Evolutionary conservation across 139 green algal genomes (phyloP).

Genomic region (Micromonas commoda): DNA sequence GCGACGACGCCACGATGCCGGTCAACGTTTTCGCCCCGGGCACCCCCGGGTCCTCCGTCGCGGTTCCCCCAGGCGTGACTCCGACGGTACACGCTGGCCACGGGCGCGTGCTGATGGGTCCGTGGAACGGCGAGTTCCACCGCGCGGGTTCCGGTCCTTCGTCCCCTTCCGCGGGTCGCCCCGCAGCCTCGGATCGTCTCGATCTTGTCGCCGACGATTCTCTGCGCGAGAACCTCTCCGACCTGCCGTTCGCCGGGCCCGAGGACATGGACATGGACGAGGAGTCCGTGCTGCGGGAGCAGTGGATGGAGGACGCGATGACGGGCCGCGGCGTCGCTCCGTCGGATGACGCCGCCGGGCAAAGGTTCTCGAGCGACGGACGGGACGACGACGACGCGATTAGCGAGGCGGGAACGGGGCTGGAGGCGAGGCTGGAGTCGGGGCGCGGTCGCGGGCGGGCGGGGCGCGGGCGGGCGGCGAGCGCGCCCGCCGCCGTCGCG

Average conservation of each 20-base stretch:
- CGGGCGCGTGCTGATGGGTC: neutral
- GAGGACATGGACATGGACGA: neutral
- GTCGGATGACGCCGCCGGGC: no score
- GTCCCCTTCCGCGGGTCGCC: no score
- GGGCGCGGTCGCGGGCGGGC: no score
- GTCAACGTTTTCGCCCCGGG: no score
- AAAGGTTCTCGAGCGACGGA: no score
- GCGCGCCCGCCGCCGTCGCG: no score
- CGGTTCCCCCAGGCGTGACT: no score
- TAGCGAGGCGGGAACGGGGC: neutral
- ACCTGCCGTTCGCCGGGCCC: neutral
- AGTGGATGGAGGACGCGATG: neutral
- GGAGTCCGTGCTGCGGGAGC: neutral
- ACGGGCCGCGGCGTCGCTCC: neutral
- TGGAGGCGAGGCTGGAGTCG: neutral
- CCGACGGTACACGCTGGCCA: neutral
- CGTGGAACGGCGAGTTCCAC: neutral
- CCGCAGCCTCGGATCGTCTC: no score
- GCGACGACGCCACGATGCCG: no score
- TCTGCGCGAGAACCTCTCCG: no score
- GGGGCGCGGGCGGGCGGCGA: neutral
- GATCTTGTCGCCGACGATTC: neutral
- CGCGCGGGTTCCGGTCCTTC: neutral
- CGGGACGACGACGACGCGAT: no score
- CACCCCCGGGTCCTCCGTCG: no score